A percentile compares a stretch with the other conserved stretches of the same genome.
phyloP scores from a whole-genome alignment of 2,329 filamentous ascomycete species.

The Septoria petroselini region DNA sequence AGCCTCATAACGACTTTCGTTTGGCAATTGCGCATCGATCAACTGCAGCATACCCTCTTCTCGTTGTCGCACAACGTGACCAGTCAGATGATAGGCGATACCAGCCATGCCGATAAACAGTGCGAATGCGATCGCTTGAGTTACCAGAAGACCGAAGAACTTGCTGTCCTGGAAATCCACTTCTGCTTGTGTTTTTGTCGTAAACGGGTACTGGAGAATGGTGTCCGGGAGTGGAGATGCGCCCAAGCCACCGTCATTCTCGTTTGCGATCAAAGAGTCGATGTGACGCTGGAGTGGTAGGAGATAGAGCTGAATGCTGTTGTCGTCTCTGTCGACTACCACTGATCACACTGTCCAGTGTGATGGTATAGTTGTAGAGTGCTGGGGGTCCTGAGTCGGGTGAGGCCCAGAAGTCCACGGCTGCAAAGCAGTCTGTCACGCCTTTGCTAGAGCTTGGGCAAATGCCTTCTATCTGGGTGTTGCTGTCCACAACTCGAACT shows the following conservation, averaged over 20 bases:
- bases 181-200: slow-evolving; percentile 64
- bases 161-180: slow-evolving; percentile 62
- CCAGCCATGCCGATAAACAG: slow-evolving; percentile 76
- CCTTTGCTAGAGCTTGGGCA: slow-evolving; percentile 59
- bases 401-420: slow-evolving; percentile 70
- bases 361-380: slow-evolving; percentile 71
- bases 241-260: slow-evolving; percentile 48
- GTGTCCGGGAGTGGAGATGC: slow-evolving; percentile 16
- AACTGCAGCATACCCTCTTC: slow-evolving; percentile 85
- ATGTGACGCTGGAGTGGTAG: slow-evolving; percentile 76
- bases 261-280: slow-evolving; percentile 64
- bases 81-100: slow-evolving; percentile 79
- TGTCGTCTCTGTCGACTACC: slow-evolving; percentile 65
- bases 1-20: slow-evolving; percentile 65
- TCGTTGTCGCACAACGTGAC: slow-evolving; percentile 76
- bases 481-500: slow-evolving; percentile 53
- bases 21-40: slow-evolving; percentile 82
- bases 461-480: slow-evolving; percentile 57
- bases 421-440: slow-evolving; percentile 68
- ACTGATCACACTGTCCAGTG: slow-evolving; percentile 65
- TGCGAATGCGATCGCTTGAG: slow-evolving; percentile 72
- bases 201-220: slow-evolving; percentile 68
- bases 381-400: slow-evolving; percentile 63
- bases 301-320: slow-evolving; percentile 71
- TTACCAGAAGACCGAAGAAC: slow-evolving; percentile 70